Evolutionary conservation across 2,329 filamentous ascomycete species (phyloP).

Genomic region (Chaetothyriales sp.): DNA sequence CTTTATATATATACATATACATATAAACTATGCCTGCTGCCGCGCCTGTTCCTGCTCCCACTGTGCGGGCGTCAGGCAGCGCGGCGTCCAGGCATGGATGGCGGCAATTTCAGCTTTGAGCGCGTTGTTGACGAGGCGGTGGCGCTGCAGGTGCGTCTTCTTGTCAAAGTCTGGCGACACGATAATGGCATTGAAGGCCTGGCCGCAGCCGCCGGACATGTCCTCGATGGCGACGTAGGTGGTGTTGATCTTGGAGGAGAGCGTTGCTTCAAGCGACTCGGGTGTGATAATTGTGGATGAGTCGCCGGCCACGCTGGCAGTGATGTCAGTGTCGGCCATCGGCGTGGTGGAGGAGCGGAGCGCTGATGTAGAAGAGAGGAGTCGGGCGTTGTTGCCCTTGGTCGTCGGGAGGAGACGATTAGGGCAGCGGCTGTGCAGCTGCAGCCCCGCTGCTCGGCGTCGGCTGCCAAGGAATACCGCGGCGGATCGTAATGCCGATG

Average conservation of each 20-base stretch:
- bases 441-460: neutral
- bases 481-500: neutral
- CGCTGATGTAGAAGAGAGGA: neutral
- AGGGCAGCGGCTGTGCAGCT: neutral
- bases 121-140: conserved; percentile 70
- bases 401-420: neutral
- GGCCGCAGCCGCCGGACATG: conserved; percentile 67
- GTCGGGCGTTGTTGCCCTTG: neutral
- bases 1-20: no score
- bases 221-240: conserved; percentile 78
- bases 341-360: conserved; percentile 15
- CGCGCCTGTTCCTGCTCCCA: conserved; percentile 54
- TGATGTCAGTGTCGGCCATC: conserved; percentile 23
- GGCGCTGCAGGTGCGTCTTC: conserved; percentile 66
- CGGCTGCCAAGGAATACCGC: neutral
- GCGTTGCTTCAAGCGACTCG: conserved; percentile 52
- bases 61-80: conserved; percentile 83
- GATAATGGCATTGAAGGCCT: conserved; percentile 57
- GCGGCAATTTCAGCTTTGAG: conserved; percentile 77
- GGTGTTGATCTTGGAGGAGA: conserved; percentile 58
- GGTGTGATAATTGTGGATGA: conserved; percentile 49
- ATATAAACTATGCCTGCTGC: neutral
- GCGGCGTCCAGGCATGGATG: conserved; percentile 91
- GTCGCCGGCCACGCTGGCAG: conserved; percentile 27
- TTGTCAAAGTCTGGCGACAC: conserved; percentile 57